Conservation (phyloP, 441 rosid species). For the Jatropha multifida region DNA sequence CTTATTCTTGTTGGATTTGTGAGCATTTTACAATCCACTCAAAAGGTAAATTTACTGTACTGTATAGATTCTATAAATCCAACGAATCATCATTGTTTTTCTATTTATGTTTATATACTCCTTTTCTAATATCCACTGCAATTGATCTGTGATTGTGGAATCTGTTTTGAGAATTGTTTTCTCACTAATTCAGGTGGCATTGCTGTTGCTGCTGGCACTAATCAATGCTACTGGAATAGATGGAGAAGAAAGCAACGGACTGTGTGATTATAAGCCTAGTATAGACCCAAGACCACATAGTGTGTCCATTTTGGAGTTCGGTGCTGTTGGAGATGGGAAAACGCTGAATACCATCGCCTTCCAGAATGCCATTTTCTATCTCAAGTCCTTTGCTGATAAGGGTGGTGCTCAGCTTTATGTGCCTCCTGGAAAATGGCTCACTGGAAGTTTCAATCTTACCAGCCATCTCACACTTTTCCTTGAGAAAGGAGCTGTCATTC, state of each 20-base stretch:
- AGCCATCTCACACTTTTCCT: conserved; percentile 95
- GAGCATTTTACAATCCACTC: background rate
- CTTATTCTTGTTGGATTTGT: background rate
- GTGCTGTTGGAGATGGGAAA: conserved; percentile 95
- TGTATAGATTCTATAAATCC: background rate
- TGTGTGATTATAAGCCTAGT: conserved; percentile 47
- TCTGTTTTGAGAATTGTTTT: conserved; percentile 4
- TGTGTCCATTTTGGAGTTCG: conserved; percentile 89
- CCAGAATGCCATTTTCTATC: conserved; percentile 91
- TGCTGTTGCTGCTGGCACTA: conserved; percentile 90
- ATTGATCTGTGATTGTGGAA: background rate
- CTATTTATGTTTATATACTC: conserved; percentile 16
- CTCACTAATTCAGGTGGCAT: conserved; percentile 62
- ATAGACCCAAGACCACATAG: conserved; percentile 86
- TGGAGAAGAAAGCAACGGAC: conserved; percentile 45
- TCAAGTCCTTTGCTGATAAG: conserved; percentile 91
- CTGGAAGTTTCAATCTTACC: conserved; percentile 88
- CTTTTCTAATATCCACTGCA: too few species aligned
- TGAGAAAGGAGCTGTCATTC: conserved; percentile 82
- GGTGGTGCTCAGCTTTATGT: conserved; percentile 99
- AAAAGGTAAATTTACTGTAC: too few species aligned
- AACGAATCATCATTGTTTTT: background rate
- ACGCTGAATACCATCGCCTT: conserved; percentile 81
- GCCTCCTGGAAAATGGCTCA: conserved; percentile 88
- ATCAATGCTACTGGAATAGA: conserved; percentile 37